A percentile compares a stretch with the other conserved stretches of the same genome.
Conservation (phyloP, 805 yeast genomes). For the Wickerhamomyces xylosicus region DNA sequence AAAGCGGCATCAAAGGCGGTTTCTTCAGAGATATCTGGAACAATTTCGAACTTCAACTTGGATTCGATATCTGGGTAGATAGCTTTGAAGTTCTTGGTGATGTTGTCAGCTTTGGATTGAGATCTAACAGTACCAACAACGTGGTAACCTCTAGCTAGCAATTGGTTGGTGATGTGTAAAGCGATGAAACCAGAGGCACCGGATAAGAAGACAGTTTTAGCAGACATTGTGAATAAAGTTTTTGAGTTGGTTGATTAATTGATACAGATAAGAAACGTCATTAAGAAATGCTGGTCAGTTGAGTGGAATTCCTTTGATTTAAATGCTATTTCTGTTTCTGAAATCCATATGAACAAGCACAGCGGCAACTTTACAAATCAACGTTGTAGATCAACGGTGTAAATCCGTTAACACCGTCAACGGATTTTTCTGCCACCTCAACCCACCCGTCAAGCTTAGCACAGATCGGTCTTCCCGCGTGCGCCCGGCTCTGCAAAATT, state of each 20-base stretch:
- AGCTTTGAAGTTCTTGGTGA: not conserved
- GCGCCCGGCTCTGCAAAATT: no score
- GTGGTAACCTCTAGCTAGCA: conserved; percentile 25
- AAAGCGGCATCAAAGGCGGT: conserved; percentile 36
- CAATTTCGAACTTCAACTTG: conserved; percentile 21
- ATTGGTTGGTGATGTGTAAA: conserved; percentile 25
- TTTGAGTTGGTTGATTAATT: not conserved
- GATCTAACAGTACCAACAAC: conserved; percentile 26
- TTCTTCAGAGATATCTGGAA: conserved; percentile 31
- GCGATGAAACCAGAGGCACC: not conserved
- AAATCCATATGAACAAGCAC: no score
- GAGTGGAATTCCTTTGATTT: no score
- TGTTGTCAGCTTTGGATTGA: not conserved
- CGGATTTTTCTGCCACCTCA: no score
- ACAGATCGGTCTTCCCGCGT: no score
- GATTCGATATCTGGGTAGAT: not conserved
- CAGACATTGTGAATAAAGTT: not conserved
- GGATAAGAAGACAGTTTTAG: not conserved
- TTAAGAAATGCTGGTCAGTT: no score
- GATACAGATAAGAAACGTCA: no score
- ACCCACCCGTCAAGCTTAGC: no score
- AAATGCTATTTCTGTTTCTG: no score
- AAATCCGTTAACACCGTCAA: no score
- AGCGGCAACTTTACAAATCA: no score
- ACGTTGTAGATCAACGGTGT: no score